Percentiles rank a stretch among this genome's conserved stretches.
Conservation (phyloP, 495 filamentous ascomycete genomes). For the Apodospora peruviana region DNA sequence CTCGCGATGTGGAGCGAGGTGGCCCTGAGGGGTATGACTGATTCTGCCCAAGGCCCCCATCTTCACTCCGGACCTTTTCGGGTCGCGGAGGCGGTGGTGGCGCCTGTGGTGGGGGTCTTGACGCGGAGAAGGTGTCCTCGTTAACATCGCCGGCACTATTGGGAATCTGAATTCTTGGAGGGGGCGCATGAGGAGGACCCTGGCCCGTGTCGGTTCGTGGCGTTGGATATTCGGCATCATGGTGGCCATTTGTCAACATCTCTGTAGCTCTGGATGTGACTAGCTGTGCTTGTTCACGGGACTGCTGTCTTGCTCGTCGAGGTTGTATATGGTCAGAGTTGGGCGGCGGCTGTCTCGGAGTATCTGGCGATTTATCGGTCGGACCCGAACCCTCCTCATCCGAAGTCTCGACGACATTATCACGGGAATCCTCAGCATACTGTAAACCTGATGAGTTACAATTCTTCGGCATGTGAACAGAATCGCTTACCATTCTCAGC, state of each 20-base stretch:
- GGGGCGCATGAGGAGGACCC: neutral
- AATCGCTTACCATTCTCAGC: constrained; percentile 19
- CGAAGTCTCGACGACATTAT: constrained; percentile 11
- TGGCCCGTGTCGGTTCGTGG: neutral
- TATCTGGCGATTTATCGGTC: neutral
- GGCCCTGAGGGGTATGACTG: constrained; percentile 7
- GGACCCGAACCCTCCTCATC: constrained; percentile 14
- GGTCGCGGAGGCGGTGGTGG: constrained; percentile 24
- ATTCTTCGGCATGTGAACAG: too few species aligned
- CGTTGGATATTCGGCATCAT: neutral
- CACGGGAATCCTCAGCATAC: constrained; percentile 18
- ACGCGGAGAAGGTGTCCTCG: constrained; percentile 10
- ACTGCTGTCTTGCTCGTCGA: neutral
- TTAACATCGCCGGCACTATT: neutral
- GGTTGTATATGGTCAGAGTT: neutral
- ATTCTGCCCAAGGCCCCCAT: neutral
- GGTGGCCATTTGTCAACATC: neutral
- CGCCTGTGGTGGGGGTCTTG: constrained; percentile 10
- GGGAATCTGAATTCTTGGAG: constrained; percentile 4
- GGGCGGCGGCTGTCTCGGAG: neutral
- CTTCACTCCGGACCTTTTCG: constrained; percentile 21
- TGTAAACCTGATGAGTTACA: constrained; percentile 3
- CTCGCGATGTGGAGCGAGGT: neutral
- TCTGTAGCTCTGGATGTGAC: neutral
- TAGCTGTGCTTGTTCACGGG: constrained; percentile 5